Evolutionary conservation across 176 grass and related monocot genomes (phyloP).

Genomic region (Ampelocalamus luodianensis): DNA sequence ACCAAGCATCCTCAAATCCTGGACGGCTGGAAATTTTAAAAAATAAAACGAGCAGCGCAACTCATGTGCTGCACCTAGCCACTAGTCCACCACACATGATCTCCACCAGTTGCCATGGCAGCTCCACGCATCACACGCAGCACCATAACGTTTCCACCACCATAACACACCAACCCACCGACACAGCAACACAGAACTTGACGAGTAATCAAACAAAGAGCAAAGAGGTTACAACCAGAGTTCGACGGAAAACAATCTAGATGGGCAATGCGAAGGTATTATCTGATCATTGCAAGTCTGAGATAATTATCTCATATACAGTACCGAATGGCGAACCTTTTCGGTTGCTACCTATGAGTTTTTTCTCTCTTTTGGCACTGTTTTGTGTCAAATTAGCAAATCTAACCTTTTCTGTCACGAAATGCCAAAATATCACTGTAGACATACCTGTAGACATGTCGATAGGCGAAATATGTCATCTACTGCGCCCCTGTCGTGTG

Average conservation of each 20-base stretch:
- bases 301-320: constrained; percentile 25
- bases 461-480: no score
- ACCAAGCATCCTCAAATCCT: background rate
- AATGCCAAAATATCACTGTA: no score
- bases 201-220: background rate
- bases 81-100: background rate
- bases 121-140: constrained; percentile 11
- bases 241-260: background rate
- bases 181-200: background rate
- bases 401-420: no score
- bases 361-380: no score
- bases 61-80: constrained; percentile 8
- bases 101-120: background rate
- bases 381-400: no score
- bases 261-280: background rate
- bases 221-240: background rate
- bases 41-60: background rate
- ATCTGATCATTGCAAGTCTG: constrained; percentile 2
- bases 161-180: background rate
- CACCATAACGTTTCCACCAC: background rate
- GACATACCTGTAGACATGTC: no score
- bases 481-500: no score
- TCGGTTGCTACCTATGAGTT: constrained; percentile 13
- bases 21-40: background rate
- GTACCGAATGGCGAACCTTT: background rate